Base-by-base conservation (phyloP, 768 basidiomycete genomes). In the Clathrus columnatus region DNA sequence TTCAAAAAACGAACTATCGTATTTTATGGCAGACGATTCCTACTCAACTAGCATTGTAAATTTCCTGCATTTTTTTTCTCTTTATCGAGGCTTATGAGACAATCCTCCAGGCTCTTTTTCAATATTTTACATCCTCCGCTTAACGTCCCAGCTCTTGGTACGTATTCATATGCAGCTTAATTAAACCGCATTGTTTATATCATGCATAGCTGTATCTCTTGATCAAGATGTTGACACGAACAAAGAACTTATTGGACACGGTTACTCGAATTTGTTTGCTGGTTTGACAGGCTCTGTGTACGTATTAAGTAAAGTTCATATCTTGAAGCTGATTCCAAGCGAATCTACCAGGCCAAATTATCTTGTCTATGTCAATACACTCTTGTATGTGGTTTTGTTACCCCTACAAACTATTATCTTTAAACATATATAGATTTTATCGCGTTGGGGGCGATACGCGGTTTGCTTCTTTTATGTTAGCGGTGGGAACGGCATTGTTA, bases 211-310 rank as follows among this genome's bases (percentile, higher is more conserved):
- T 48, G 88, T 99, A 14, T 95, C 92, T 14, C 74, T 99, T 26
- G 79, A 87, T 60, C 83, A 85, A 62, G 93, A 97, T 48, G 77
- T 96, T 57, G 84, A 96, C 60, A 93, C 94, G 0, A 85, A 98
- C 68, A 84, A 85, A 58, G 95, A 99, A 66, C 82, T 98, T 8
- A 80, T 96, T 47, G 91, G 80, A 0, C 95, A 99, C 65, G 95
- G 95, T 7, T 84, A 89, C 57, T 93, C 91, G 1, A 97, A 99
- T 66, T 60, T 97, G 3, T 72, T 87, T 0, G 81, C 93, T 1
- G 94, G 93, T 2, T 48, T 84, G 1, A 61, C 87, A 26, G 92
- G 94, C 6, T 84, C 87, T 7, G 91, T 94, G 77, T 89, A 73
- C 57, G 83, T 73, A 21, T 46, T 47, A 42, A 44, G 43, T 54